Conservation (phyloP, 164 flowering plant genomes). For the Hamamelis virginiana region DNA sequence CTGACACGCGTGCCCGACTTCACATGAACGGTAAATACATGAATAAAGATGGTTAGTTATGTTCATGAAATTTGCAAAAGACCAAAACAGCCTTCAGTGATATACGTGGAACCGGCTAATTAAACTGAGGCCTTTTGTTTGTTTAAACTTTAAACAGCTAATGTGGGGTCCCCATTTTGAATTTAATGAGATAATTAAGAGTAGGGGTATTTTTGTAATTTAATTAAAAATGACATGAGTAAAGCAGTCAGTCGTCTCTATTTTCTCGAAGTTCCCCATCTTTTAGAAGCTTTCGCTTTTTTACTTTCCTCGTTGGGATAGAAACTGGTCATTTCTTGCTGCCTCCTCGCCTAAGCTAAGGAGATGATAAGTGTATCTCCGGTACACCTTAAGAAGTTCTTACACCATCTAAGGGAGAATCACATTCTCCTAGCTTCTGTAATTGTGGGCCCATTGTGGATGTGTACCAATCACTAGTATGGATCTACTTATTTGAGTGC, state of each 20-base stretch:
- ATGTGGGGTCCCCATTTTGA: not conserved
- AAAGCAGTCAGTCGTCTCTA: conserved; percentile 1
- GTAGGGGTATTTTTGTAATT: not conserved
- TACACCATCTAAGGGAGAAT: no score
- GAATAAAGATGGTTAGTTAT: not conserved
- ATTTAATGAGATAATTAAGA: not conserved
- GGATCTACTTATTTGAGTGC: no score
- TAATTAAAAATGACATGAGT: not conserved
- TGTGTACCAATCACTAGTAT: no score
- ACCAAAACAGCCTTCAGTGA: not conserved
- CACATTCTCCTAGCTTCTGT: no score
- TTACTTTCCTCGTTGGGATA: not conserved
- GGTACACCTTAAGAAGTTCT: no score
- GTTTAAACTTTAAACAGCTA: not conserved
- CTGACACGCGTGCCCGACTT: conserved; percentile 7
- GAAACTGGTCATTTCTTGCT: not conserved
- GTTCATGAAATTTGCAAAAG: no score
- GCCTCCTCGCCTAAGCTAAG: not conserved
- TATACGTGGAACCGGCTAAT: no score
- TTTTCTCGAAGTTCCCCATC: not conserved
- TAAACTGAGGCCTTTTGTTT: no score
- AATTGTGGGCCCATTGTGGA: no score
- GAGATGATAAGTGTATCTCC: no score
- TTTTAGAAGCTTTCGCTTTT: not conserved
- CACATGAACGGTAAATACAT: not conserved